Base-by-base conservation (phyloP, 179 eudicot genomes). In the Sideroxylon spinosum region DNA sequence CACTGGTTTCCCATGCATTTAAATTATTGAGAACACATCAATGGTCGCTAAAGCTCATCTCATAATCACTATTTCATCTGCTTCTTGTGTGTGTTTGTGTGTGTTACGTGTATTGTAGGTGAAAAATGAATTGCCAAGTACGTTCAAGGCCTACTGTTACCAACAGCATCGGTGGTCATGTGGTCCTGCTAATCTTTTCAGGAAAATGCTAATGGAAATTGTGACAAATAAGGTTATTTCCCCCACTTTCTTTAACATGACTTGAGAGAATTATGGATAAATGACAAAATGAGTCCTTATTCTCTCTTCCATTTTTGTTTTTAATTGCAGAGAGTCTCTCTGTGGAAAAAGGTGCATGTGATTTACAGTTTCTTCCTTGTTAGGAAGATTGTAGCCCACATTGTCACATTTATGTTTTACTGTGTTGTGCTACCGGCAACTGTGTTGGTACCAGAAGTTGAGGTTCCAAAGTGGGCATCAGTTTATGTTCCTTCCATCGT, bases 111-210 rank as follows among this genome's bases (percentile, higher is more conserved):
- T 25, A 68, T 65, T 14, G 16, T 55, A 88, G 91, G 91, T 88
- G 74, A 88, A 86, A 78, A 88, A 74, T 70, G 91, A 88, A 73
- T 50, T 88, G 67, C 91, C 91, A 6, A 88, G 91, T 64, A 86
- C 87, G 13, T 84, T 86, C 75, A 78, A 82, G 59, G 89, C 91
- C 44, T 88, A 74, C 65, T 82, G 89, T 4, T 81, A 76, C 86
- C 91, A 88, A 64, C 91, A 88, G 66, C 91, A 88, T 49, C 74
- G 89, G 22, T 88, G 91, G 91, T 88, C 91, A 6, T 88, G 91
- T 77, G 91, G 91, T 48, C 91, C 91, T 6, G 91, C 91, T 29
- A 84, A 88, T 73, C 86, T 88, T 65, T 88, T 88, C 76, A 81
- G 84, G 86, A 88, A 88, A 80, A 86, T 88, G 91, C 79, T 68